Percentiles rank a stretch among this genome's conserved stretches.
Conservation (phyloP, 805 yeast species). For the Hanseniaspora guilliermondii region DNA sequence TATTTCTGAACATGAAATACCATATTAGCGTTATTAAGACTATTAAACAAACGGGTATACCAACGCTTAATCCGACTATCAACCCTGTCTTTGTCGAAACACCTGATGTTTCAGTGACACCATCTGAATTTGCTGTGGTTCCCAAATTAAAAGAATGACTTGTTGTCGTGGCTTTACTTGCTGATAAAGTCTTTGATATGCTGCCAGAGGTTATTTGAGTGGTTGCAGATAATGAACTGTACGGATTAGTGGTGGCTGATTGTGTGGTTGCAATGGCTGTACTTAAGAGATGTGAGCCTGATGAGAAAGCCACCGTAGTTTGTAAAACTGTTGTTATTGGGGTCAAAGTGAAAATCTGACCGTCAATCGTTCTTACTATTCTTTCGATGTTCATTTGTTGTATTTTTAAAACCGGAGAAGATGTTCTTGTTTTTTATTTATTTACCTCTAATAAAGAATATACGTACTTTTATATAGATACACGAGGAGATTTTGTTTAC, state of each 20-base stretch:
- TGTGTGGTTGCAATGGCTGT: not conserved
- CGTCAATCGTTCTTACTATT: not conserved
- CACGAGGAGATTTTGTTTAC: too few species aligned
- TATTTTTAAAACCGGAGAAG: not conserved
- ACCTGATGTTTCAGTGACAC: not conserved
- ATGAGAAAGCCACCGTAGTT: not conserved
- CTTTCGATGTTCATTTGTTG: not conserved
- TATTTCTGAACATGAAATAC: not conserved
- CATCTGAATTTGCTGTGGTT: not conserved
- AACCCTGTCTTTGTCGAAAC: not conserved
- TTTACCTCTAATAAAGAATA: too few species aligned
- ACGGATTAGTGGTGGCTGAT: not conserved
- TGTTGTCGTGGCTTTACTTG: not conserved
- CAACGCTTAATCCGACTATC: conserved; percentile 6
- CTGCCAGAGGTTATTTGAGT: not conserved
- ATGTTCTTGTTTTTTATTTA: not conserved
- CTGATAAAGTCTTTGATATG: not conserved
- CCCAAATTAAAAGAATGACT: not conserved
- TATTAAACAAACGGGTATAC: not conserved
- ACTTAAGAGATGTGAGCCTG: not conserved
- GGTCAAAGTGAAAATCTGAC: not conserved
- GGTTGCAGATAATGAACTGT: not conserved
- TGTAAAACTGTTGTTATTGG: not conserved
- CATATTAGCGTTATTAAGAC: not conserved
- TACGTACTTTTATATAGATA: too few species aligned